These are phyloP conservation scores for Gaillardinia entomophila DNA, from an alignment of 805 yeast genomes.

Conservation along the genomic window DNA sequence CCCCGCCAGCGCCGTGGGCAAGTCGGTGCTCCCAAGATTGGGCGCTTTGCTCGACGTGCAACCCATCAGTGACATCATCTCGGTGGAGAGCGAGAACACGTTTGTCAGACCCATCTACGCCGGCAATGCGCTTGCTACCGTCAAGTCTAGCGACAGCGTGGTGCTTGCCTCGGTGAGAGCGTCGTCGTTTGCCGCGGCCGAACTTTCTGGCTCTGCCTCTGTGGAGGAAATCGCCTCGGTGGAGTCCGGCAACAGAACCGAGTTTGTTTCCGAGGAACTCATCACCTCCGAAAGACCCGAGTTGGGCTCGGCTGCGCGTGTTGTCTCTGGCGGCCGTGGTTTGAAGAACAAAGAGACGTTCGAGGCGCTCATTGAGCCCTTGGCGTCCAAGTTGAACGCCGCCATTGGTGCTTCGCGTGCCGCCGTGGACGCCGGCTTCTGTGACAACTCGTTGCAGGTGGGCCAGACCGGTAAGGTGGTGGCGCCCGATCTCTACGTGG, in stretches of 20 bases:
- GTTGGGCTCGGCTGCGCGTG: constrained; percentile 71
- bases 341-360: constrained; percentile 85
- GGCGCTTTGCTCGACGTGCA: constrained; percentile 83
- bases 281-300: constrained; percentile 85
- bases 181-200: constrained; percentile 61
- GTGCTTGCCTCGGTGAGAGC: constrained; percentile 76
- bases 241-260: constrained; percentile 36
- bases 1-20: constrained; percentile 84
- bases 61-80: constrained; percentile 78
- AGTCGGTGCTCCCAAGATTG: constrained; percentile 77
- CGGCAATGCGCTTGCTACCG: constrained; percentile 86
- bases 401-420: constrained; percentile 98
- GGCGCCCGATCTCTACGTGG: constrained; percentile 91
- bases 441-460: constrained; percentile 93
- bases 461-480: constrained; percentile 98
- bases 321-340: constrained; percentile 93
- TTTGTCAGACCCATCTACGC: constrained; percentile 95
- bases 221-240: constrained; percentile 42
- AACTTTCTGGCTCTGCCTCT: constrained; percentile 35
- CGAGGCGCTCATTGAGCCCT: constrained; percentile 68
- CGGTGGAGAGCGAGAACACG: constrained; percentile 59
- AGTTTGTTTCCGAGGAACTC: constrained; percentile 73
- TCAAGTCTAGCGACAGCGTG: constrained; percentile 60
- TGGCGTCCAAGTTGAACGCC: constrained; percentile 79
- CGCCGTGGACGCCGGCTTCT: constrained; percentile 93